Conservation (phyloP, 208 protist species). For the Leishmania guyanensis region DNA sequence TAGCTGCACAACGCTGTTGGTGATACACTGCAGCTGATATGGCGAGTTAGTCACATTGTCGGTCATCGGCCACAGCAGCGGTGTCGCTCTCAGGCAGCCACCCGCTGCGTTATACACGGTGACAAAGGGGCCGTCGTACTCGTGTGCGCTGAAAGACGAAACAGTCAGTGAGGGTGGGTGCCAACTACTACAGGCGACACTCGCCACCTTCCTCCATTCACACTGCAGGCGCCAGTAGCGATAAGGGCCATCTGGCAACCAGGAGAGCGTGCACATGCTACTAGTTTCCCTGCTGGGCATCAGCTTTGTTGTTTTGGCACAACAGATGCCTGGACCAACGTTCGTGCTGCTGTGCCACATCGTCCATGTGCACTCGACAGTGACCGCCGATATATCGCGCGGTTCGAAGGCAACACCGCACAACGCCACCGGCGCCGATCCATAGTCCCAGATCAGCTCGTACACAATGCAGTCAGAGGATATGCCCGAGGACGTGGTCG, state of each 20-base stretch:
- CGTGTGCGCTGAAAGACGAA: slow-evolving; percentile 13
- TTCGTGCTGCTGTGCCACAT: slow-evolving; percentile 14
- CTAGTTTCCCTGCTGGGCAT: neutral
- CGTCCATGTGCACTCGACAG: slow-evolving; percentile 19
- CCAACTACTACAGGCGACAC: no score
- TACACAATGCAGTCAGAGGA: neutral
- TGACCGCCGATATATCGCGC: neutral
- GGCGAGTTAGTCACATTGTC: neutral
- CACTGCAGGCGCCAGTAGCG: slow-evolving; percentile 30
- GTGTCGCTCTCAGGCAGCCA: slow-evolving; percentile 15
- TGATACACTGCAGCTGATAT: slow-evolving; percentile 6
- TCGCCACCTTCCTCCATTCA: neutral
- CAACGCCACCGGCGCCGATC: slow-evolving; percentile 12
- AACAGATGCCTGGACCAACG: neutral
- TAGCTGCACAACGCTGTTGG: slow-evolving; percentile 18
- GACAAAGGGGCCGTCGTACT: slow-evolving; percentile 28
- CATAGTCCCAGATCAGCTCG: slow-evolving; percentile 38
- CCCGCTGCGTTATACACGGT: slow-evolving; percentile 21
- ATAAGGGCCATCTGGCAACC: slow-evolving; percentile 28
- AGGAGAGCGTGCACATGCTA: slow-evolving; percentile 10
- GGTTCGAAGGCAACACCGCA: slow-evolving; percentile 22
- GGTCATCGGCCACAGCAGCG: slow-evolving; percentile 22
- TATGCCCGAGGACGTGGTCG: neutral
- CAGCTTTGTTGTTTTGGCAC: slow-evolving; percentile 3
- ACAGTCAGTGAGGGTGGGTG: slow-evolving; percentile 3